Evolutionary conservation across 2,329 filamentous ascomycete genomes (phyloP).

Genomic region (Cladophialophora bantiana): DNA sequence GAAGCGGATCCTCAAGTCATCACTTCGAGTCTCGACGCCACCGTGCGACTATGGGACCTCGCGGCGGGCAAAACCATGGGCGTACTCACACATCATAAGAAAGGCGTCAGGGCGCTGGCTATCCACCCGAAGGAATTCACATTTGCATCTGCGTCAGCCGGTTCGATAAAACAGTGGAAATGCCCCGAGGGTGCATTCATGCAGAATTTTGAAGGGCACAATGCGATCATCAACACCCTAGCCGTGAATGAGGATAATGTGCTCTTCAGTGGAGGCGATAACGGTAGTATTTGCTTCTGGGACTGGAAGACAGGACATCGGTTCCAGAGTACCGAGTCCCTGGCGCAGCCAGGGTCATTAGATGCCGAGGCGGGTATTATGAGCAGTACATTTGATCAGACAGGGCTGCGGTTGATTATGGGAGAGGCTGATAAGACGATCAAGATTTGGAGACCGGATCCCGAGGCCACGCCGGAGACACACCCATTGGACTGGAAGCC

Average conservation of each 20-base stretch:
- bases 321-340: constrained; percentile 88
- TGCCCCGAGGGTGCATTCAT: constrained; percentile 97
- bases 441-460: constrained; percentile 96
- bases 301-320: constrained; percentile 97
- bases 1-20: constrained; percentile 97
- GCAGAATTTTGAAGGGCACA: constrained; percentile 98
- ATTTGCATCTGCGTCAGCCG: constrained; percentile 89
- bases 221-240: constrained; percentile 93
- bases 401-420: constrained; percentile 85
- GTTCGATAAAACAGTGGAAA: constrained; percentile 99
- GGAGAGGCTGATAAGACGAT: constrained; percentile 98
- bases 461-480: constrained; percentile 85
- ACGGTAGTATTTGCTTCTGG: constrained; percentile 97
- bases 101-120: constrained; percentile 85
- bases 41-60: constrained; percentile 91
- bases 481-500: constrained; percentile 95
- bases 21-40: constrained; percentile 88
- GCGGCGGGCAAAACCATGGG: constrained; percentile 96
- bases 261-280: constrained; percentile 92
- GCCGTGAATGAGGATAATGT: constrained; percentile 95
- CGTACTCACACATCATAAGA: constrained; percentile 97
- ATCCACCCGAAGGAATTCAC: constrained; percentile 93
- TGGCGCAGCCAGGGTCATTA: constrained; percentile 89
- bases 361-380: constrained; percentile 96
- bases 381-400: constrained; percentile 89